Conservation (phyloP, 495 filamentous ascomycete species). For the Elaphomyces granulatus region DNA sequence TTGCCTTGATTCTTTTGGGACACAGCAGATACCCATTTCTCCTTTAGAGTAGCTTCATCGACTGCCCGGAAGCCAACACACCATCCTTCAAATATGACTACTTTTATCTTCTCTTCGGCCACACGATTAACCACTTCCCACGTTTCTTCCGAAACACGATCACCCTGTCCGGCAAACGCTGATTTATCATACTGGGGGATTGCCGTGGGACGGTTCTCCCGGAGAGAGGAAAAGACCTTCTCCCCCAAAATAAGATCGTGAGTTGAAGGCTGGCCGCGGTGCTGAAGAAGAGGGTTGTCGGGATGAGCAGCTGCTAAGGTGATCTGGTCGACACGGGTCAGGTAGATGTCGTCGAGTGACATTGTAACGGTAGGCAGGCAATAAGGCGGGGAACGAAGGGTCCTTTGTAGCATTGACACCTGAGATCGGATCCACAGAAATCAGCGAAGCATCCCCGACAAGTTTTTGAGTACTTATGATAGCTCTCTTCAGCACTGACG, state of each 20-base stretch:
- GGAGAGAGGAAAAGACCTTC: conserved; percentile 48
- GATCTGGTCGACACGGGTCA: conserved; percentile 57
- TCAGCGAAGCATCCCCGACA: no score
- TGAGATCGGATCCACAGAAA: no score
- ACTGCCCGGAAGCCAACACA: conserved; percentile 71
- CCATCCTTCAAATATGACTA: conserved; percentile 87
- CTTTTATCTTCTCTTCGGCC: conserved; percentile 35
- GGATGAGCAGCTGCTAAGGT: conserved; percentile 49
- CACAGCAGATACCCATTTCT: conserved; percentile 42
- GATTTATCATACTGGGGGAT: conserved; percentile 80
- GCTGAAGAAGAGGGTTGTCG: conserved; percentile 60
- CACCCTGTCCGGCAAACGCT: conserved; percentile 60
- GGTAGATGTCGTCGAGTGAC: conserved; percentile 88
- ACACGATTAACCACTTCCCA: conserved; percentile 52
- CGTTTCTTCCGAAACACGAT: conserved; percentile 44
- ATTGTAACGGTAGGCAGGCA: conserved; percentile 58
- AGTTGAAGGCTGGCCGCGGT: conserved; percentile 73
- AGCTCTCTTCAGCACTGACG: no score
- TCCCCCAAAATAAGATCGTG: conserved; percentile 61
- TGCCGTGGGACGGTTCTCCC: conserved; percentile 33
- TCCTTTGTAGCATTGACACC: conserved; percentile 50
- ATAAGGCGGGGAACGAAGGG: conserved; percentile 51
- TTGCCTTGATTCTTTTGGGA: conserved; percentile 22
- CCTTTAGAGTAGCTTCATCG: conserved; percentile 34
- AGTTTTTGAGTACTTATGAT: no score